Evolutionary conservation across 2,329 filamentous ascomycete species (phyloP).

Genomic region (Monosporascus cannonballus): DNA sequence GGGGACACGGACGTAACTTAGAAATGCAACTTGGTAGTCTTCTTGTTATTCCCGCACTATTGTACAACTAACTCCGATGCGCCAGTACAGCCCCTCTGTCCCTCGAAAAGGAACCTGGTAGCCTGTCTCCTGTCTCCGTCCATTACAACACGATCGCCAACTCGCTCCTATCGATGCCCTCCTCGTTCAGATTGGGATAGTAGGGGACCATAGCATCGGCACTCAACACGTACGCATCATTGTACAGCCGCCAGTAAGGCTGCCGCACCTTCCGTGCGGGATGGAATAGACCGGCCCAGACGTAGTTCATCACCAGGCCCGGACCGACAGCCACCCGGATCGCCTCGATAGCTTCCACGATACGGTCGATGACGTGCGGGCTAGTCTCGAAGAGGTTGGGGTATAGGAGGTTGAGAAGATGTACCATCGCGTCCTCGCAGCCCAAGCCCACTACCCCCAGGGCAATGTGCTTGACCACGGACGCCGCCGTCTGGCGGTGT

Average conservation of each 20-base stretch:
- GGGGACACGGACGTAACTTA: too few relatives aligned
- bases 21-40: neutral
- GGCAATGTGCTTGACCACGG: constrained; percentile 95
- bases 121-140: neutral
- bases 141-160: constrained; percentile 72
- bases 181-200: constrained; percentile 81
- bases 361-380: constrained; percentile 95
- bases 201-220: constrained; percentile 96
- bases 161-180: constrained; percentile 72
- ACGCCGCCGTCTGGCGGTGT: constrained; percentile 91
- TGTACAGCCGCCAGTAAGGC: constrained; percentile 96
- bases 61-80: neutral
- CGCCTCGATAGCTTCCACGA: constrained; percentile 95
- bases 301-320: constrained; percentile 92
- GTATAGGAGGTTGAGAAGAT: constrained; percentile 91
- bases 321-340: constrained; percentile 90
- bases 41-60: neutral
- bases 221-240: constrained; percentile 89
- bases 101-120: neutral
- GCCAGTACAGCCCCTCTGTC: neutral
- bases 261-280: constrained; percentile 89
- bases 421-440: constrained; percentile 97
- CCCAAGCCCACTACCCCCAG: constrained; percentile 95
- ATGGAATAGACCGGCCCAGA: constrained; percentile 97
- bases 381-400: constrained; percentile 97